Percentiles rank a stretch among this genome's conserved stretches.
These are phyloP conservation scores for Trichoderma cornu-damae DNA, from an alignment of 2,329 filamentous ascomycete species.

Conservation along the genomic window DNA sequence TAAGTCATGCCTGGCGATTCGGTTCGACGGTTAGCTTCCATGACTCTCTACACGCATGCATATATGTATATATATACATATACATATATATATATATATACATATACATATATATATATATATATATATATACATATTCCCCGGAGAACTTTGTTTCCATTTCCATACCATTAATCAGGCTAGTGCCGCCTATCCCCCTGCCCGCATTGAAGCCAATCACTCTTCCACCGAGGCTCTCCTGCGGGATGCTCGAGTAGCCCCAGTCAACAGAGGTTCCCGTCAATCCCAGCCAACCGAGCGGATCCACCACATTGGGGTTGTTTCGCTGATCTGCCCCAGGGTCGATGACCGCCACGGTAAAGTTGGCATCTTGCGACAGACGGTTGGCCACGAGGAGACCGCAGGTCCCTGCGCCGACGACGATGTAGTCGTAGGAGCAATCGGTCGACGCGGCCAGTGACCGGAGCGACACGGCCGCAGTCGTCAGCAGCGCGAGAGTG, in stretches of 20 bases:
- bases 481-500: not conserved
- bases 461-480: not conserved
- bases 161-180: constrained; percentile 36
- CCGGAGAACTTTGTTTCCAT: not conserved
- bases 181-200: constrained; percentile 38
- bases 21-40: no score
- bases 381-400: constrained; percentile 28
- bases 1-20: constrained; percentile 40
- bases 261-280: constrained; percentile 32
- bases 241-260: constrained; percentile 32
- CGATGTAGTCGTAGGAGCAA: constrained; percentile 25
- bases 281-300: constrained; percentile 25
- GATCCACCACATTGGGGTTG: constrained; percentile 20
- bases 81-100: no score
- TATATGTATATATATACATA: no score
- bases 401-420: constrained; percentile 29
- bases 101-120: no score
- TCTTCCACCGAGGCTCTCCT: constrained; percentile 30
- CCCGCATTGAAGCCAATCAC: constrained; percentile 32
- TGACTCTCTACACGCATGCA: no score
- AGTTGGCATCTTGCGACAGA: constrained; percentile 23
- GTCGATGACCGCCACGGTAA: constrained; percentile 27
- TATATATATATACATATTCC: no score
- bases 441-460: not conserved
- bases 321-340: constrained; percentile 21